These are phyloP conservation scores for Amesomyces nigricolor DNA, from an alignment of 2,329 filamentous ascomycete species.

Conservation along the genomic window DNA sequence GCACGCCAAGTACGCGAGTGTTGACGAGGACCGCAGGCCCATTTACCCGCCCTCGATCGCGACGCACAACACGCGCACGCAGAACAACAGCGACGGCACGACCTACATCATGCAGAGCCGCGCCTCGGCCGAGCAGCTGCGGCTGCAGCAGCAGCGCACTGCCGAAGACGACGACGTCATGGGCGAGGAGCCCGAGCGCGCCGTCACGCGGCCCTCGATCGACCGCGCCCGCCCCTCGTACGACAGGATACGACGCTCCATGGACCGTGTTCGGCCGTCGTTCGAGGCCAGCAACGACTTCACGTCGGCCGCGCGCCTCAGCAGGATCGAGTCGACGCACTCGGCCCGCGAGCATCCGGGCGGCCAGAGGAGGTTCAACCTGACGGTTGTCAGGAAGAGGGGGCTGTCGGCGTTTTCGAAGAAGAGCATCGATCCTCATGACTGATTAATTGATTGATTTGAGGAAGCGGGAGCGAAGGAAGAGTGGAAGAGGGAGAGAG, in stretches of 20 bases:
- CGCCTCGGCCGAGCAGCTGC: constrained; percentile 50
- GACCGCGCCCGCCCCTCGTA: constrained; percentile 76
- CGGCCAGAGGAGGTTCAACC: constrained; percentile 26
- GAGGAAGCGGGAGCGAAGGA: not conserved
- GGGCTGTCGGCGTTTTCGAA: constrained; percentile 29
- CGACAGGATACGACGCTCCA: constrained; percentile 77
- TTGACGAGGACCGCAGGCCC: constrained; percentile 82
- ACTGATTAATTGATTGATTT: constrained; percentile 5
- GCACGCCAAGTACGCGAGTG: constrained; percentile 55
- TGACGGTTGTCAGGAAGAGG: constrained; percentile 27
- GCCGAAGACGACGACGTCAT: constrained; percentile 22
- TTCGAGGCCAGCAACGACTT: constrained; percentile 89
- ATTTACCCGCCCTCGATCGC: constrained; percentile 91
- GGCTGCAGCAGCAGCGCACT: not conserved
- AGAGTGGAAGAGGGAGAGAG: not conserved
- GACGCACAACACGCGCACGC: constrained; percentile 74
- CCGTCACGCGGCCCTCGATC: constrained; percentile 47
- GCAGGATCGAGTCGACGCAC: constrained; percentile 71
- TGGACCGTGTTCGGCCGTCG: constrained; percentile 77
- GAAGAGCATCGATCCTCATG: constrained; percentile 25
- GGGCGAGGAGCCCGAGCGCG: constrained; percentile 27
- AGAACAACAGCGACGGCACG: constrained; percentile 90
- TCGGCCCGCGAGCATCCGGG: constrained; percentile 33
- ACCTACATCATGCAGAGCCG: constrained; percentile 68
- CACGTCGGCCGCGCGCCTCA: constrained; percentile 80